phyloP scores from a whole-genome alignment of 495 filamentous ascomycete genomes.

The Trichoderma reesei region DNA sequence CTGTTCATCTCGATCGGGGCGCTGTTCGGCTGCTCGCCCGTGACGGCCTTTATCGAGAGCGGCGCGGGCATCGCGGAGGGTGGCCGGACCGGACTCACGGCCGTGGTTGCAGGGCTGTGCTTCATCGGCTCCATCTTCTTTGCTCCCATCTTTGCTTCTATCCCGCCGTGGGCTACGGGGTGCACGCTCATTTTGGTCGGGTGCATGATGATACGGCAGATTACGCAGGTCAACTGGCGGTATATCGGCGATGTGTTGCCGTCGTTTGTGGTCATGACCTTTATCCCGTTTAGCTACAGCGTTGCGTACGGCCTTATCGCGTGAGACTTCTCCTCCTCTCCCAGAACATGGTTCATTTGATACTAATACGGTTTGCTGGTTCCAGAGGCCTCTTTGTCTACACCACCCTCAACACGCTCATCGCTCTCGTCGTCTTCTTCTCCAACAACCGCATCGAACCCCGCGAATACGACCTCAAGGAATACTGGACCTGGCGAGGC shows the following conservation, averaged over 20 bases:
- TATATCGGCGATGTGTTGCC: conserved; percentile 63
- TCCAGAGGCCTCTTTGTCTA: conserved; percentile 61
- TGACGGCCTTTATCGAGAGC: conserved; percentile 75
- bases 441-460: conserved; percentile 55
- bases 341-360: background rate
- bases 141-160: conserved; percentile 71
- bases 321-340: conserved; percentile 23
- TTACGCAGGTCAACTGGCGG: conserved; percentile 43
- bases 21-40: conserved; percentile 63
- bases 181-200: conserved; percentile 65
- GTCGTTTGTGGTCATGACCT: conserved; percentile 66
- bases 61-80: conserved; percentile 78
- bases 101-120: conserved; percentile 59
- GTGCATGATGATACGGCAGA: conserved; percentile 48
- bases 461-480: conserved; percentile 60
- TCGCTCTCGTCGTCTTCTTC: conserved; percentile 43
- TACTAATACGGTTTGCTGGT: background rate
- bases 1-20: conserved; percentile 72
- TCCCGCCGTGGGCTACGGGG: conserved; percentile 78
- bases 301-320: conserved; percentile 74
- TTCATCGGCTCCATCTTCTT: conserved; percentile 78
- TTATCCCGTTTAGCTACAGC: conserved; percentile 77
- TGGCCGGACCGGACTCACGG: conserved; percentile 68
- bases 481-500: conserved; percentile 61
- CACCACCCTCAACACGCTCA: conserved; percentile 52